Base-by-base conservation (phyloP, 176 grass and related monocot species). In the Alopecurus myosuroides region DNA sequence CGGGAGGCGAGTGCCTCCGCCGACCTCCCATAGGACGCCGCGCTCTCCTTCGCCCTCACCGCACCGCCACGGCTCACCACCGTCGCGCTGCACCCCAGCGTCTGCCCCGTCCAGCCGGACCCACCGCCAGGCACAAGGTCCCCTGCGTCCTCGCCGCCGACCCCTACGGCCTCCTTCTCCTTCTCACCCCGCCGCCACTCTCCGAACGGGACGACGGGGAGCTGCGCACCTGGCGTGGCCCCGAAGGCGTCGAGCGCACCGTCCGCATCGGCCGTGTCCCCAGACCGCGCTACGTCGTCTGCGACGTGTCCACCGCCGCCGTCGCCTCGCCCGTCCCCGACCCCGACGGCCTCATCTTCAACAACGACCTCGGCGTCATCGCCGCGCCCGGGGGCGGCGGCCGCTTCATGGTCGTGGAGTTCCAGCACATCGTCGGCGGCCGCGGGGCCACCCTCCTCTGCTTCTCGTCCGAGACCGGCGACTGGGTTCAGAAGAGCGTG, bases 31-130 rank as follows among this genome's bases (percentile, higher is more conserved):
- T 44, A 28, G 42, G 42, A 8, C 22, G 58, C 58, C 82, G 72
- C 34, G n/a, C 45, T 85, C 82, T 67, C 82, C 73, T 60, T 85
- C 73, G 60, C 33, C 10, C 73, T 85, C 82, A 73, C 82, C 60
- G 45, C 60, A 44, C 82, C 58, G 60, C 82, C 82, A 33, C 46
- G 34, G 1, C 6, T 84, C 72, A 28, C 44, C 72, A 10, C 11
- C 30, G 58, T 84, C 45, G 28, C 44, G 57, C 58, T 77, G 57
- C 10, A 34, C 42, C 73, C 58, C 7, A 11, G 44, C 82, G 30
- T 75, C 70, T 63, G 19, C 56, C 41, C 40, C 11, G 0, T n/a
- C 40, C 6, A 23, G 12, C 40, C 71, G 28, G 56, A 76, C 82
- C 22, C 25, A 0, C 9, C 35, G 39, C 37, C 28, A 83, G 19